Conservation (phyloP, 129 eudicot genomes). For the Flaveria ramosissima region DNA sequence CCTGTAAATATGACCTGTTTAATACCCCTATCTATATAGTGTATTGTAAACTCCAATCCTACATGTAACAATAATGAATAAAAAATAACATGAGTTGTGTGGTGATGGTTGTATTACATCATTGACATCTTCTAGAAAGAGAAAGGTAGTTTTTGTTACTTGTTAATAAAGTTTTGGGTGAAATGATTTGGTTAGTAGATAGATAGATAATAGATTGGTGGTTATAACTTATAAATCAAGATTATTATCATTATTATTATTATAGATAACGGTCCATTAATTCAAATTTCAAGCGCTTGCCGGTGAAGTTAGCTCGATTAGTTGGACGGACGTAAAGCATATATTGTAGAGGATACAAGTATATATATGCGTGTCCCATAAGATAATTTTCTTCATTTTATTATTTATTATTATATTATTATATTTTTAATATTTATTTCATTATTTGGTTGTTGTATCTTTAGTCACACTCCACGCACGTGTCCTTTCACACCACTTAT, state of each 20-base stretch:
- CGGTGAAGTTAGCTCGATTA: conserved; percentile 30
- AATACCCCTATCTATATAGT: not conserved
- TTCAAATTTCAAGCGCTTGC: conserved; percentile 17
- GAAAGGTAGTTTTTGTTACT: conserved; percentile 21
- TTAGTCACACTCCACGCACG: conserved; percentile 43
- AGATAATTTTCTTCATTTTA: conserved; percentile 7
- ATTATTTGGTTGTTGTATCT: conserved; percentile 31
- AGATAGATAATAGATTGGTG: conserved; percentile 42
- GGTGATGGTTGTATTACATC: conserved; percentile 27
- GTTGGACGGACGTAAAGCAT: conserved; percentile 37
- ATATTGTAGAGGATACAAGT: conserved; percentile 5
- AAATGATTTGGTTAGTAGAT: conserved; percentile 39
- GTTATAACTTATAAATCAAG: conserved; percentile 46
- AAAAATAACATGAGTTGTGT: conserved; percentile 2
- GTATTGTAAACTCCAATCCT: not conserved
- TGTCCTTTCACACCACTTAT: conserved; percentile 31
- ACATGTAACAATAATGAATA: not conserved
- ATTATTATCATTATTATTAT: conserved; percentile 31
- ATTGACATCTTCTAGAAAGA: conserved; percentile 38
- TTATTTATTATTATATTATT: not conserved
- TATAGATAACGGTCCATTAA: conserved; percentile 28
- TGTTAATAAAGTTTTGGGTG: conserved; percentile 38
- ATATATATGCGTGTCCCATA: conserved; percentile 27
- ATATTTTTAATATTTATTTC: not conserved
- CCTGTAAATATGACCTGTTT: not conserved